These are phyloP conservation scores for Saksenaea oblongispora DNA, from an alignment of 371 early-diverging fungal species.

Conservation along the genomic window DNA sequence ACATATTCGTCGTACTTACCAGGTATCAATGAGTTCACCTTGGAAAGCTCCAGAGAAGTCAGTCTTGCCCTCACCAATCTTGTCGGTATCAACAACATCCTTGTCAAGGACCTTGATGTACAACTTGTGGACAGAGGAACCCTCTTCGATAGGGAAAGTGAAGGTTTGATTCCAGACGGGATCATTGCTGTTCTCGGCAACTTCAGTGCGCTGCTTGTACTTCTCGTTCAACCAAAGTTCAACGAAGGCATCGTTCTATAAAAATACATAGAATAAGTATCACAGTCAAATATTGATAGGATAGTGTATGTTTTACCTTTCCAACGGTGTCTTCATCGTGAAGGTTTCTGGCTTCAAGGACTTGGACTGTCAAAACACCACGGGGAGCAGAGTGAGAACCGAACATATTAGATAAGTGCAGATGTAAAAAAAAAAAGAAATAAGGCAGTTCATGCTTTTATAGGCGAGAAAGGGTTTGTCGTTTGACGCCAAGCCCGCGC, in stretches of 20 bases:
- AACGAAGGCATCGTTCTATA: slow-evolving; percentile 27
- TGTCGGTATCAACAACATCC: slow-evolving; percentile 39
- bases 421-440: background rate
- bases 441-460: background rate
- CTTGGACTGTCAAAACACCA: slow-evolving; percentile 18
- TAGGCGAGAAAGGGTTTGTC: background rate
- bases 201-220: slow-evolving; percentile 25
- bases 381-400: slow-evolving; percentile 23
- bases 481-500: background rate
- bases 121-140: slow-evolving; percentile 29
- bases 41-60: slow-evolving; percentile 23
- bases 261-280: background rate
- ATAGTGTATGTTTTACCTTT: slow-evolving; percentile 8
- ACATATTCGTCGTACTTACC: slow-evolving; percentile 6
- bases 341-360: slow-evolving; percentile 21
- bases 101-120: slow-evolving; percentile 45
- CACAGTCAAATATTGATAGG: background rate
- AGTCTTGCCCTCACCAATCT: slow-evolving; percentile 44
- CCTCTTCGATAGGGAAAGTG: slow-evolving; percentile 28
- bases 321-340: slow-evolving; percentile 25
- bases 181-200: slow-evolving; percentile 12
- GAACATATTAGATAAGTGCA: slow-evolving; percentile 14
- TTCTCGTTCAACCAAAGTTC: slow-evolving; percentile 29
- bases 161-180: slow-evolving; percentile 29
- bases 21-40: slow-evolving; percentile 30